These are phyloP conservation scores for Fusarium citri DNA, from an alignment of 2,329 filamentous ascomycete species.

Conservation along the genomic window DNA sequence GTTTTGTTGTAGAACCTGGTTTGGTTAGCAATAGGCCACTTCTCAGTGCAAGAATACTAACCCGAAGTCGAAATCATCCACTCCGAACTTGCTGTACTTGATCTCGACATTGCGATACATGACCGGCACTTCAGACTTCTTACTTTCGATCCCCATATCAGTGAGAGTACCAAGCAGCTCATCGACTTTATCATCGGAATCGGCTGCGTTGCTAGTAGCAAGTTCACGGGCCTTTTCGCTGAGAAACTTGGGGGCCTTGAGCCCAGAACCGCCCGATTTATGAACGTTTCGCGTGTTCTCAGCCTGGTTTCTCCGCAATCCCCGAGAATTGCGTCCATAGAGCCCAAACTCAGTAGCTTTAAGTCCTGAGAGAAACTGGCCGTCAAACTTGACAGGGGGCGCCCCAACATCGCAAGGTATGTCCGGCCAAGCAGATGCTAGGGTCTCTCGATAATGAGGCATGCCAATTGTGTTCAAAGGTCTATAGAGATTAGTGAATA, in stretches of 20 bases:
- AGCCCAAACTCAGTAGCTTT: slow-evolving; percentile 79
- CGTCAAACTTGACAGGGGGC: slow-evolving; percentile 80
- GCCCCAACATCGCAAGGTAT: slow-evolving; percentile 87
- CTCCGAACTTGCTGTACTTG: slow-evolving; percentile 98
- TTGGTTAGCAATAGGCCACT: slow-evolving; percentile 29
- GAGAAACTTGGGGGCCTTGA: slow-evolving; percentile 87
- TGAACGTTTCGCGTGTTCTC: slow-evolving; percentile 78
- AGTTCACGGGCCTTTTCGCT: slow-evolving; percentile 89
- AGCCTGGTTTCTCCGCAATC: slow-evolving; percentile 81
- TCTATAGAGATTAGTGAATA: slow-evolving; percentile 53
- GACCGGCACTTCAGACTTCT: slow-evolving; percentile 83
- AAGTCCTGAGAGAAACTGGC: slow-evolving; percentile 74
- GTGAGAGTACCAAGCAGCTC: slow-evolving; percentile 74
- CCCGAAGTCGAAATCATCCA: slow-evolving; percentile 99
- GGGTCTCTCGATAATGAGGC: slow-evolving; percentile 89
- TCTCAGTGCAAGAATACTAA: slow-evolving; percentile 55
- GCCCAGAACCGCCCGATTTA: slow-evolving; percentile 68
- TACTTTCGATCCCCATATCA: slow-evolving; percentile 77
- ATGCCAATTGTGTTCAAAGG: slow-evolving; percentile 89
- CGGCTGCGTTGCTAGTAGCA: slow-evolving; percentile 57
- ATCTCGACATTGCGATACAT: slow-evolving; percentile 97
- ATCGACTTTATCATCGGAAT: slow-evolving; percentile 58
- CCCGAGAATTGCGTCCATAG: slow-evolving; percentile 81
- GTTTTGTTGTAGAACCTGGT: slow-evolving; percentile 93
- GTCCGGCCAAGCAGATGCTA: slow-evolving; percentile 92